Percentiles rank a stretch among this genome's conserved stretches.
phyloP scores from a whole-genome alignment of 495 filamentous ascomycete genomes.

The Penicillium soppii region DNA sequence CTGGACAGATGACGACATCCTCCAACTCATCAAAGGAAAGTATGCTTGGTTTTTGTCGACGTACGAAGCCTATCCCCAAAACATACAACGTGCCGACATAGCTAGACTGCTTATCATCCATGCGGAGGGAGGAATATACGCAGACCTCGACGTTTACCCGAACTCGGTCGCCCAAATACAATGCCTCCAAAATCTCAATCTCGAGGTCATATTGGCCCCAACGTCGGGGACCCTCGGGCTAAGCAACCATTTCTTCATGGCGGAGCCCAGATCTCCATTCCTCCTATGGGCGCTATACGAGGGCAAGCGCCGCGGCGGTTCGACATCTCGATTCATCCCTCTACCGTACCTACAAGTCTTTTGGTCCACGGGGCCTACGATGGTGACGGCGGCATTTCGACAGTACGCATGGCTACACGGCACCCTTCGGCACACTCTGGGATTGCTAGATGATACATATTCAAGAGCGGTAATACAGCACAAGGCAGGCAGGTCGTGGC shows the following conservation, averaged over 20 bases:
- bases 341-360: constrained; percentile 9
- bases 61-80: constrained; percentile 1
- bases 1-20: not conserved
- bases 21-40: not conserved
- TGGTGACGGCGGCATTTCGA: constrained; percentile 5
- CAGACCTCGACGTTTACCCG: constrained; percentile 9
- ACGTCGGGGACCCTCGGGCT: constrained; percentile 3
- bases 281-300: constrained; percentile 4
- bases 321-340: not conserved
- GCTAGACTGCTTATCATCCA: not conserved
- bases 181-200: not conserved
- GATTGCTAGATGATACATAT: constrained; percentile 5
- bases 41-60: constrained; percentile 8
- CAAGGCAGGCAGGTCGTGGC: constrained; percentile 9
- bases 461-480: not conserved
- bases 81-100: not conserved
- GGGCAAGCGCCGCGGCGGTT: constrained; percentile 6
- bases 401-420: constrained; percentile 4
- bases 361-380: constrained; percentile 10
- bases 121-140: constrained; percentile 8
- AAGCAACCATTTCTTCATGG: constrained; percentile 12
- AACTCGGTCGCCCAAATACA: not conserved
- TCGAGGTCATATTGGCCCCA: constrained; percentile 6
- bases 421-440: not conserved
- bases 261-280: not conserved